Percentiles rank a stretch among this genome's conserved stretches.
Conservation (phyloP, 2,329 filamentous ascomycete species). For the Trichophyton schoenleinii region DNA sequence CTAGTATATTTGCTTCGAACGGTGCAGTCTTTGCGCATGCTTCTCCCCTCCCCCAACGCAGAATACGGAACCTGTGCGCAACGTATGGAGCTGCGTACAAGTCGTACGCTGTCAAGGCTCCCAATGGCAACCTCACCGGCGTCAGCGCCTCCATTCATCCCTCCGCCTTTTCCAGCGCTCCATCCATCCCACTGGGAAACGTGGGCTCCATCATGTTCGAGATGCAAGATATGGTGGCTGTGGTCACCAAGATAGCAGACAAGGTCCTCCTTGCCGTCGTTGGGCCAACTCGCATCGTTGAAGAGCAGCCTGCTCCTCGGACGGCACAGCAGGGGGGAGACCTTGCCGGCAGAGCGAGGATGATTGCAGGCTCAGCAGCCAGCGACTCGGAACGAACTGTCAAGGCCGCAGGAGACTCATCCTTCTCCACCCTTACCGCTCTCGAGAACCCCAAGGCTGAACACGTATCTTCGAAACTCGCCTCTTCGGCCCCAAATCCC, state of each 20-base stretch:
- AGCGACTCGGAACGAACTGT: slow-evolving; percentile 12
- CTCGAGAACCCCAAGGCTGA: slow-evolving; percentile 6
- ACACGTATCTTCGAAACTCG: slow-evolving; percentile 8
- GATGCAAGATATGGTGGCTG: slow-evolving; percentile 29
- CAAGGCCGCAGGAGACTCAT: slow-evolving; percentile 4
- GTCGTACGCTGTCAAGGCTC: slow-evolving; percentile 30
- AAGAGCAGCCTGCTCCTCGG: not conserved
- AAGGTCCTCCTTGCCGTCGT: slow-evolving; percentile 32
- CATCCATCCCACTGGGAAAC: slow-evolving; percentile 29
- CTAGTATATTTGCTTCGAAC: slow-evolving; percentile 32
- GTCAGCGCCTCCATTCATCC: slow-evolving; percentile 33
- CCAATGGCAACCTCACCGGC: slow-evolving; percentile 31
- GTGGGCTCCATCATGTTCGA: slow-evolving; percentile 35
- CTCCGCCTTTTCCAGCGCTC: slow-evolving; percentile 31
- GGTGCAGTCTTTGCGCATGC: slow-evolving; percentile 34
- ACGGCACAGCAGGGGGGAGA: not conserved
- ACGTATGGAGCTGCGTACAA: slow-evolving; percentile 34
- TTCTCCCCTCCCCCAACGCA: slow-evolving; percentile 28
- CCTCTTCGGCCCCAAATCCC: slow-evolving; percentile 13
- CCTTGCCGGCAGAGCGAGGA: not conserved
- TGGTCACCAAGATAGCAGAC: slow-evolving; percentile 32
- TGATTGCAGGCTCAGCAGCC: slow-evolving; percentile 7
- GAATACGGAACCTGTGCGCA: slow-evolving; percentile 31
- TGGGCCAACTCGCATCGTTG: slow-evolving; percentile 18
- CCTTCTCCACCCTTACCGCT: slow-evolving; percentile 6